These are phyloP conservation scores for Tricholoma flavovirens DNA, from an alignment of 768 basidiomycete species.

Conservation along the genomic window DNA sequence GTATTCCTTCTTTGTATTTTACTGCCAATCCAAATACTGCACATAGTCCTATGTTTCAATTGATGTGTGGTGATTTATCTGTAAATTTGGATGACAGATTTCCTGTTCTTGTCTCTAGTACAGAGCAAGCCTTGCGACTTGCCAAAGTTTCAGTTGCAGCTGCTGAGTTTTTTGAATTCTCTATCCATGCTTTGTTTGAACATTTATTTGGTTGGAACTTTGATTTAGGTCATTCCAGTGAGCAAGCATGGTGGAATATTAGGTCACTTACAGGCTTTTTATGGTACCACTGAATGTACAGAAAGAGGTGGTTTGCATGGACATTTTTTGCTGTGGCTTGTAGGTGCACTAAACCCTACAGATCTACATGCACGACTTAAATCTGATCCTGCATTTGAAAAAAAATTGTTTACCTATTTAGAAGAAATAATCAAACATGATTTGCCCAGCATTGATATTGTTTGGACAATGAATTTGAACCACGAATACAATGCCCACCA, in stretches of 20 bases:
- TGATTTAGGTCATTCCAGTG: background rate
- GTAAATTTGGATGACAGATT: too few species aligned
- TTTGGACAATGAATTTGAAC: conserved; percentile 15
- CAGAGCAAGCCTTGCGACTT: conserved; percentile 15
- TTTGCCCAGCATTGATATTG: conserved; percentile 19
- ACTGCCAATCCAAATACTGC: too few species aligned
- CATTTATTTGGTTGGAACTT: conserved; percentile 25
- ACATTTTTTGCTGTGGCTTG: conserved; percentile 26
- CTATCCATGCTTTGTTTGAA: conserved; percentile 24
- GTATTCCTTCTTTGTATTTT: too few species aligned
- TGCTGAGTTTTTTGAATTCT: conserved; percentile 29
- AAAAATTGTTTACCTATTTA: conserved; percentile 25
- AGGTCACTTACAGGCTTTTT: too few species aligned
- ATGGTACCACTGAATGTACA: too few species aligned
- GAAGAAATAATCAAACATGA: conserved; percentile 27
- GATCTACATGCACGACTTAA: conserved; percentile 20
- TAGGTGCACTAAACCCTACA: conserved; percentile 25
- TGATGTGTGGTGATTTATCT: too few species aligned
- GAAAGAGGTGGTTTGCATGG: conserved; percentile 24
- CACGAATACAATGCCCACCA: conserved; percentile 19
- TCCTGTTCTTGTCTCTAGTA: too few species aligned
- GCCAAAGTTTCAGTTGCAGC: conserved; percentile 30
- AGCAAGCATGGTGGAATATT: background rate
- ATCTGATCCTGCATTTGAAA: conserved; percentile 4
- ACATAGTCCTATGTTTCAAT: too few species aligned